A percentile compares a stretch with the other conserved stretches of the same genome.
These are phyloP conservation scores for Vanderwaltozyma yarrowii DNA, from an alignment of 805 yeast genomes.

Conservation along the genomic window DNA sequence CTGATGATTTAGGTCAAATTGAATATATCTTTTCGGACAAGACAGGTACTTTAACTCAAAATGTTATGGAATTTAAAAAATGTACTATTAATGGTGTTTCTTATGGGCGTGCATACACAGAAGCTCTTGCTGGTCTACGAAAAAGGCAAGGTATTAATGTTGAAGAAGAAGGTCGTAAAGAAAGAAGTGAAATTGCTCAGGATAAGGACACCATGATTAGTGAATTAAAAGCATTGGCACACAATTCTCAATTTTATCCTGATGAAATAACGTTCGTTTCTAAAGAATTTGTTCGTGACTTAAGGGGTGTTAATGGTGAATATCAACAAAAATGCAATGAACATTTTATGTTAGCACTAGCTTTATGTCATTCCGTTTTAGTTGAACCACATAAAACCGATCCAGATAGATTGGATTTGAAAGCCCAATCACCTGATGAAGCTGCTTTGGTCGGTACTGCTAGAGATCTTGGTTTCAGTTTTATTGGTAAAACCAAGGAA, in stretches of 20 bases:
- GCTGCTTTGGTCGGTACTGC: slow-evolving; percentile 82
- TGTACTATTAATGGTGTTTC: slow-evolving; percentile 64
- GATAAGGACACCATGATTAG: slow-evolving; percentile 53
- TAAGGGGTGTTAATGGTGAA: slow-evolving; percentile 36
- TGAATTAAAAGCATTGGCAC: slow-evolving; percentile 30
- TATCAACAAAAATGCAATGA: slow-evolving; percentile 50
- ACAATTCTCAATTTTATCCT: slow-evolving; percentile 36
- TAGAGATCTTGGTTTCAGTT: slow-evolving; percentile 63
- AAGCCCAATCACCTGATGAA: slow-evolving; percentile 84
- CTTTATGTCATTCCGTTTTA: slow-evolving; percentile 71
- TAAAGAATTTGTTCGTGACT: slow-evolving; percentile 49
- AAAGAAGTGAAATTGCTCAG: slow-evolving; percentile 41
- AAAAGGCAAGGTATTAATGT: slow-evolving; percentile 72
- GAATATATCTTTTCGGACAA: slow-evolving; percentile 79
- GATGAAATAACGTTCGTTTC: slow-evolving; percentile 66
- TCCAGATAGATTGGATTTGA: slow-evolving; percentile 45
- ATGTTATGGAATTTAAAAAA: slow-evolving; percentile 78
- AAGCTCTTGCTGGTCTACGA: slow-evolving; percentile 69
- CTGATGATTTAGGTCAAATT: slow-evolving; percentile 80
- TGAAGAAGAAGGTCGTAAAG: slow-evolving; percentile 45
- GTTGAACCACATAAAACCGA: slow-evolving; percentile 56
- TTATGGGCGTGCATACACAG: slow-evolving; percentile 77
- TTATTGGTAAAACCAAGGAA: slow-evolving; percentile 52
- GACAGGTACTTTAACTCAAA: slow-evolving; percentile 77
- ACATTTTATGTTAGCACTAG: slow-evolving; percentile 67